Evolutionary conservation across 106 monocot species (phyloP).

Genomic region (Gastrodia elata): DNA sequence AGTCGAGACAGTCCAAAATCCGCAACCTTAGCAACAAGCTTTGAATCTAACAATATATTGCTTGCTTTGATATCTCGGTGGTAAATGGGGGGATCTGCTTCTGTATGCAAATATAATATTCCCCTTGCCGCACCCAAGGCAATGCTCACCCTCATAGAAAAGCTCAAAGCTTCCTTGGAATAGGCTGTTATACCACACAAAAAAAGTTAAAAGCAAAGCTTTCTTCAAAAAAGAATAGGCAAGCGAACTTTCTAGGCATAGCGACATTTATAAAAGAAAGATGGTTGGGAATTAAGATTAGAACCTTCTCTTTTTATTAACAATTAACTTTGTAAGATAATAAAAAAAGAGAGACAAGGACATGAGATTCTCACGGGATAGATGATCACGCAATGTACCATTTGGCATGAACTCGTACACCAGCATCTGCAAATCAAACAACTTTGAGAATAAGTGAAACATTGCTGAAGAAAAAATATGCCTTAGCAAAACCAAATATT

Average conservation of each 20-base stretch:
- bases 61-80: constrained; percentile 93
- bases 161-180: constrained; percentile 9
- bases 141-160: constrained; percentile 9
- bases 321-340: neutral
- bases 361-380: constrained; percentile 53
- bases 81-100: constrained; percentile 92
- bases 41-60: constrained; percentile 89
- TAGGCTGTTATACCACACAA: constrained; percentile 24
- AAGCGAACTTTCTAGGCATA: neutral
- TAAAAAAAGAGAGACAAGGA: neutral
- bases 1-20: constrained; percentile 98
- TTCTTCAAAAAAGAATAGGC: neutral
- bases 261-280: neutral
- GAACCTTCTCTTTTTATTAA: neutral
- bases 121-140: constrained; percentile 7
- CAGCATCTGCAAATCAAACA: constrained; percentile 60
- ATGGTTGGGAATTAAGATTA: neutral
- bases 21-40: constrained; percentile 80
- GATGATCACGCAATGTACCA: constrained; percentile 83
- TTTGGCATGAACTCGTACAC: constrained; percentile 98
- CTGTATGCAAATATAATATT: constrained; percentile 19
- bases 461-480: neutral
- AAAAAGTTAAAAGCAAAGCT: neutral
- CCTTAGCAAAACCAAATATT: too few species aligned
- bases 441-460: neutral